Conservation (phyloP, 495 filamentous ascomycete species). For the Penicillium antarcticum region DNA sequence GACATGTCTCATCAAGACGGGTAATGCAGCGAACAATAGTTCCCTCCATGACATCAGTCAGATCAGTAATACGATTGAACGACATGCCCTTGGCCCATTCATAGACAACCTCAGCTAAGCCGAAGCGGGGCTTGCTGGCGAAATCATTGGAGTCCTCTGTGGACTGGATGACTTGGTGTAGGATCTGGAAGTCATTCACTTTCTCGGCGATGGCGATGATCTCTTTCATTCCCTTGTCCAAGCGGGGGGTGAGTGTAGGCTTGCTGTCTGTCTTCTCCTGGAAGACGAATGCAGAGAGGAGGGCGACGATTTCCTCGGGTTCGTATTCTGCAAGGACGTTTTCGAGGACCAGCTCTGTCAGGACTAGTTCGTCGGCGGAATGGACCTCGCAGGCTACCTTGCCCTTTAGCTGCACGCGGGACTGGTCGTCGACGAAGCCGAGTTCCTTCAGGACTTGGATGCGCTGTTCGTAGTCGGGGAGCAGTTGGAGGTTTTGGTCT, state of each 20-base stretch:
- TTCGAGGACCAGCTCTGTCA: constrained; percentile 93
- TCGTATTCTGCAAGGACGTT: constrained; percentile 95
- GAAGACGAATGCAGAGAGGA: constrained; percentile 96
- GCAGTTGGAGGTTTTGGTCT: constrained; percentile 91
- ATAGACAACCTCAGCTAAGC: constrained; percentile 94
- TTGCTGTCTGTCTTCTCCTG: constrained; percentile 89
- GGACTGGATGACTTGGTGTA: constrained; percentile 86
- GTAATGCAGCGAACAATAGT: constrained; percentile 94
- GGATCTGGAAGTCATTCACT: constrained; percentile 81
- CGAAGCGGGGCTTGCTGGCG: constrained; percentile 79
- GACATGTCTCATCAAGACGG: constrained; percentile 89
- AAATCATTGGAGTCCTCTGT: constrained; percentile 91
- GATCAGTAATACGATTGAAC: constrained; percentile 94
- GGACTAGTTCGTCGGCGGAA: constrained; percentile 93
- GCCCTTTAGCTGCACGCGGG: constrained; percentile 88
- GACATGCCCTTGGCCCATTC: constrained; percentile 98
- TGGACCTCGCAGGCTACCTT: constrained; percentile 99
- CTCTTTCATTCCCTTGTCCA: constrained; percentile 79
- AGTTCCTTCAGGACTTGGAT: constrained; percentile 88
- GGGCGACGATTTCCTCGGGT: constrained; percentile 92
- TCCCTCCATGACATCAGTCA: constrained; percentile 95
- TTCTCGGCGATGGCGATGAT: constrained; percentile 88
- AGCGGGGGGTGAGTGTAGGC: constrained; percentile 77
- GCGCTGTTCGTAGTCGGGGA: constrained; percentile 97
- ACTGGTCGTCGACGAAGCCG: constrained; percentile 79